Evolutionary conservation across 2,329 filamentous ascomycete genomes (phyloP).

Genomic region (Sporothrix variecibatus): DNA sequence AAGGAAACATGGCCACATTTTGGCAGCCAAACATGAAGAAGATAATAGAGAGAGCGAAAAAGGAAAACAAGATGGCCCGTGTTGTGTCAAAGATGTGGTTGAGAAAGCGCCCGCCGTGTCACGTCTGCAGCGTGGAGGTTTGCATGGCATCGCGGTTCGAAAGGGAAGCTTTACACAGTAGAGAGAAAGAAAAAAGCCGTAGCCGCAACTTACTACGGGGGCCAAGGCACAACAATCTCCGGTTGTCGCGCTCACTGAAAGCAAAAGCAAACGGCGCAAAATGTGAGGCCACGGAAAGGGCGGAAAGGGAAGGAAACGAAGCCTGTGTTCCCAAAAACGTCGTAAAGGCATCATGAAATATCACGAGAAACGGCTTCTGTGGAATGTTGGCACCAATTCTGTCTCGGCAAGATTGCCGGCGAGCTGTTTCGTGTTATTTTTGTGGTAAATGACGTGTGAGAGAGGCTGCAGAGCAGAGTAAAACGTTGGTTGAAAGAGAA

Average conservation of each 20-base stretch:
- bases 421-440: not conserved
- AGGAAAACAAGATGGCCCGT: not conserved
- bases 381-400: not conserved
- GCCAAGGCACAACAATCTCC: not conserved
- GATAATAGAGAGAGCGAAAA: not conserved
- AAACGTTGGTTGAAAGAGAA: not conserved
- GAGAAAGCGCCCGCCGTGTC: not conserved
- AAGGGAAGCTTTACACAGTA: not conserved
- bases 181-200: not conserved
- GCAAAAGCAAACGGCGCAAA: not conserved
- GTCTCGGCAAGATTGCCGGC: constrained; percentile 5
- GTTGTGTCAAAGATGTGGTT: not conserved
- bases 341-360: not conserved
- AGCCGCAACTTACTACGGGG: too few relatives aligned
- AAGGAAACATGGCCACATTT: not conserved
- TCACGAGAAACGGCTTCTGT: not conserved
- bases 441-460: too few relatives aligned
- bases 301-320: not conserved
- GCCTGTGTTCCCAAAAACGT: not conserved
- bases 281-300: not conserved
- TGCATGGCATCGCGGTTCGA: not conserved
- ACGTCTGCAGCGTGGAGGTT: not conserved
- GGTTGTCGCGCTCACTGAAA: not conserved
- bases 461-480: not conserved
- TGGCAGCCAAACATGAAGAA: not conserved